Evolutionary conservation across 805 yeast genomes (phyloP).

Genomic region (Candida broadrunensis): DNA sequence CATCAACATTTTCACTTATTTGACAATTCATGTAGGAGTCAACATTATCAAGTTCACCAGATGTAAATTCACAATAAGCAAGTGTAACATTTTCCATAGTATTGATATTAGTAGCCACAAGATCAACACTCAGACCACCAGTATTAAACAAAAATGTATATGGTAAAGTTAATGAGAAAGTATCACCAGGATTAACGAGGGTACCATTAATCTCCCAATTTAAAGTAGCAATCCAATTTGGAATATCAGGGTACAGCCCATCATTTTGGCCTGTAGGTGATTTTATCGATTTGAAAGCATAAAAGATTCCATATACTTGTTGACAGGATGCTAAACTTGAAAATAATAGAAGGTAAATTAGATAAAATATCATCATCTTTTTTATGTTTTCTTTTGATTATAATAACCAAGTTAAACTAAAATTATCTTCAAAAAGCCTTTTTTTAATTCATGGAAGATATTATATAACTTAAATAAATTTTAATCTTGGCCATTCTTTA

Average conservation of each 20-base stretch:
- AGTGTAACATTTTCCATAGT: no score
- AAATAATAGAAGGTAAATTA: no score
- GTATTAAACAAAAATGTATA: slow-evolving; percentile 22
- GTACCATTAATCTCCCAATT: slow-evolving; percentile 17
- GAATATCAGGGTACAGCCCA: slow-evolving; percentile 6
- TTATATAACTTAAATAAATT: no score
- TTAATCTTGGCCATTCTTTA: no score
- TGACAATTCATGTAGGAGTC: slow-evolving; percentile 17
- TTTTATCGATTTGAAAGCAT: background rate
- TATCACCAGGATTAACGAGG: slow-evolving; percentile 19
- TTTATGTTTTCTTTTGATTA: no score
- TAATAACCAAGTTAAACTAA: no score
- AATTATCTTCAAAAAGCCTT: no score
- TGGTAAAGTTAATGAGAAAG: slow-evolving; percentile 21
- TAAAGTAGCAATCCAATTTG: slow-evolving; percentile 16
- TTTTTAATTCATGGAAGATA: no score
- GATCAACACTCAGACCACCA: slow-evolving; percentile 7
- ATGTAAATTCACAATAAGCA: slow-evolving; percentile 20
- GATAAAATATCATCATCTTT: no score
- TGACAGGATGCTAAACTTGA: background rate
- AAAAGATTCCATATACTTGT: slow-evolving; percentile 2
- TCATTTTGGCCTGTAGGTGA: background rate
- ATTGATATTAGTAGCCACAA: slow-evolving; percentile 7
- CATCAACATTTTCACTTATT: slow-evolving; percentile 9
- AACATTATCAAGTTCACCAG: slow-evolving; percentile 15